A percentile compares a stretch with the other conserved stretches of the same genome.
phyloP scores from a whole-genome alignment of 371 early-diverging fungal genomes.

The Mortierella sp. region DNA sequence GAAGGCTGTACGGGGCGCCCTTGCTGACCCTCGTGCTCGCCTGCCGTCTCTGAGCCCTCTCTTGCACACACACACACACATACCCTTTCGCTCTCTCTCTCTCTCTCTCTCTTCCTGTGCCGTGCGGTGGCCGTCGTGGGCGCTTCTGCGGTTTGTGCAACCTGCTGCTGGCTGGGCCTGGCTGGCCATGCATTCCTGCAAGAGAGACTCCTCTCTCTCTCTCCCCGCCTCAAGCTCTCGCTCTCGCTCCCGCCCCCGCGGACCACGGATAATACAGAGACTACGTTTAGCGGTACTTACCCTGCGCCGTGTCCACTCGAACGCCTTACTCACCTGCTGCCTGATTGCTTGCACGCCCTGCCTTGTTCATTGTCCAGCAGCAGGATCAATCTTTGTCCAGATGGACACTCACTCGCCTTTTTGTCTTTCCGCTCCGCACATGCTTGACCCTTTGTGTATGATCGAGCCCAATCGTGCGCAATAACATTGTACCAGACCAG shows the following conservation, averaged over 20 bases:
- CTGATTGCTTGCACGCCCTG: not conserved
- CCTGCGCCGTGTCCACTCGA: not conserved
- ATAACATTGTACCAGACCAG: not conserved
- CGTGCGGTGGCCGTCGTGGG: not conserved
- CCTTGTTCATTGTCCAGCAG: no score
- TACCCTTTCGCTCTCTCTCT: not conserved
- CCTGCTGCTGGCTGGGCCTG: no score
- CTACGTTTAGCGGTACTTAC: no score
- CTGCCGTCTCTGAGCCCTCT: constrained; percentile 2
- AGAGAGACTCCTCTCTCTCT: no score
- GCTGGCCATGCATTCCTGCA: no score
- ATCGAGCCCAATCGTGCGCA: not conserved
- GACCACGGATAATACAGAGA: no score
- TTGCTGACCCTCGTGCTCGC: not conserved
- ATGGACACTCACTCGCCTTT: not conserved
- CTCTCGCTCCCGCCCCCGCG: no score
- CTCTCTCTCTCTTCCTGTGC: not conserved
- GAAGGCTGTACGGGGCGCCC: not conserved
- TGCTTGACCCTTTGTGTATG: not conserved
- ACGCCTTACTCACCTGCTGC: not conserved
- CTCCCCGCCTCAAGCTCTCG: no score
- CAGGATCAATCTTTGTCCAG: not conserved
- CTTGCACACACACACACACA: no score
- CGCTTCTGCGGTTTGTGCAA: no score
- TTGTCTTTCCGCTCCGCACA: not conserved